Percentiles rank a stretch among this genome's conserved stretches.
phyloP scores from a whole-genome alignment of 1,139 yeast species.

The Lodderomyces parapsilosis region DNA sequence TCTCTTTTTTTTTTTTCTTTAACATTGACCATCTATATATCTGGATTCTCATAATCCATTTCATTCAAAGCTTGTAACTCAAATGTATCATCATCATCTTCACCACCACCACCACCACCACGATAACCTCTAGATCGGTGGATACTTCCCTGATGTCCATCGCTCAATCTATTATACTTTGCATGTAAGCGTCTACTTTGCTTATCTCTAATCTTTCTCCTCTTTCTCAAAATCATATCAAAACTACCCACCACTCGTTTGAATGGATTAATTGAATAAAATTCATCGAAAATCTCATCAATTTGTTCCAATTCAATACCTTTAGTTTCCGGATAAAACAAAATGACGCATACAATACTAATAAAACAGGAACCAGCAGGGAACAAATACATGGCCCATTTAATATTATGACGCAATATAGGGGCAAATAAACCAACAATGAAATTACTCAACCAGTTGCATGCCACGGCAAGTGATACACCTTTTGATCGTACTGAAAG shows the following conservation, averaged over 20 bases:
- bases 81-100: conserved; percentile 16
- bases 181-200: conserved; percentile 6
- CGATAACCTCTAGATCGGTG: background rate
- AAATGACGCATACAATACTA: conserved; percentile 54
- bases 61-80: conserved; percentile 18
- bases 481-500: conserved; percentile 55
- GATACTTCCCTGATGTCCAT: conserved; percentile 15
- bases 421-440: conserved; percentile 58
- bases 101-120: conserved; percentile 4
- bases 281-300: conserved; percentile 75
- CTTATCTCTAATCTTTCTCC: conserved; percentile 2
- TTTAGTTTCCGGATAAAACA: conserved; percentile 83
- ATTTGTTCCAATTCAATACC: conserved; percentile 87
- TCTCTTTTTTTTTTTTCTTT: background rate
- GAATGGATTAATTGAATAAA: conserved; percentile 18
- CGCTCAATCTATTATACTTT: conserved; percentile 7
- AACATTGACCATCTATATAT: conserved; percentile 5
- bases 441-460: conserved; percentile 56
- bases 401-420: conserved; percentile 43
- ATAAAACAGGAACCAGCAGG: conserved; percentile 49
- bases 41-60: conserved; percentile 17
- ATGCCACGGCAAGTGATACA: conserved; percentile 52
- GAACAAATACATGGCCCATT: conserved; percentile 50
- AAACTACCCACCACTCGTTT: conserved; percentile 6
- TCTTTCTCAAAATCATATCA: conserved; percentile 4